A percentile compares a stretch with the other conserved stretches of the same genome.
Conservation (phyloP, 2,329 filamentous ascomycete genomes). For the Fusarium buharicum region DNA sequence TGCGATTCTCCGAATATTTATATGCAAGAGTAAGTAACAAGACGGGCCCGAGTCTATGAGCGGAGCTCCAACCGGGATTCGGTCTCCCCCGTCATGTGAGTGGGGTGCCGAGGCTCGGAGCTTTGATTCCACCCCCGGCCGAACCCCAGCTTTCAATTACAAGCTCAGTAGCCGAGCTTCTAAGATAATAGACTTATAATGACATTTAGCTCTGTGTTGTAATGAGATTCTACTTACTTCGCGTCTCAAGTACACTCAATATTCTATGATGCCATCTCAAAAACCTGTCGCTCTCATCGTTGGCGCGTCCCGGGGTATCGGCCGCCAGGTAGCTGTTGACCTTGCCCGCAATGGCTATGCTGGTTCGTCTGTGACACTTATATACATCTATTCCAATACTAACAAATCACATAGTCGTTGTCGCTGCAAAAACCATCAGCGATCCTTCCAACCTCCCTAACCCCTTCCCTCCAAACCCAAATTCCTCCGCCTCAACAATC, state of each 20-base stretch:
- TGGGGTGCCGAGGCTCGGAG: slow-evolving; percentile 38
- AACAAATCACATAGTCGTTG: slow-evolving; percentile 64
- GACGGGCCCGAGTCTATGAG: not conserved
- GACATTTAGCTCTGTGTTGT: no score
- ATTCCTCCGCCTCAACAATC: slow-evolving; percentile 79
- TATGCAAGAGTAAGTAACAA: not conserved
- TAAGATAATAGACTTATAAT: no score
- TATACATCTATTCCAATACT: not conserved
- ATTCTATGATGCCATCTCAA: slow-evolving; percentile 39
- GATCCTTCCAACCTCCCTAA: slow-evolving; percentile 62
- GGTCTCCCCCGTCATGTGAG: slow-evolving; percentile 22
- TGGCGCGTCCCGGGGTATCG: slow-evolving; percentile 83
- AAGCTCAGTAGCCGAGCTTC: not conserved
- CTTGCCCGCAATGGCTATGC: slow-evolving; percentile 76
- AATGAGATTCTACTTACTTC: no score
- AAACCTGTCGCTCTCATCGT: slow-evolving; percentile 75
- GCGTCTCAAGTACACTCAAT: not conserved
- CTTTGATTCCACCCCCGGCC: slow-evolving; percentile 15
- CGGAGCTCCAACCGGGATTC: slow-evolving; percentile 8
- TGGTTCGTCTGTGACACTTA: slow-evolving; percentile 59
- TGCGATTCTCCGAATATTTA: slow-evolving; percentile 5
- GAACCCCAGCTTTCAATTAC: not conserved
- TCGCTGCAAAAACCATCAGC: slow-evolving; percentile 79
- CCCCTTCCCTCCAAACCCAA: slow-evolving; percentile 80
- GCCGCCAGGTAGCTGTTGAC: slow-evolving; percentile 81